These are phyloP conservation scores for Syzygium malaccense DNA, from an alignment of 441 rosid species.

Conservation along the genomic window DNA sequence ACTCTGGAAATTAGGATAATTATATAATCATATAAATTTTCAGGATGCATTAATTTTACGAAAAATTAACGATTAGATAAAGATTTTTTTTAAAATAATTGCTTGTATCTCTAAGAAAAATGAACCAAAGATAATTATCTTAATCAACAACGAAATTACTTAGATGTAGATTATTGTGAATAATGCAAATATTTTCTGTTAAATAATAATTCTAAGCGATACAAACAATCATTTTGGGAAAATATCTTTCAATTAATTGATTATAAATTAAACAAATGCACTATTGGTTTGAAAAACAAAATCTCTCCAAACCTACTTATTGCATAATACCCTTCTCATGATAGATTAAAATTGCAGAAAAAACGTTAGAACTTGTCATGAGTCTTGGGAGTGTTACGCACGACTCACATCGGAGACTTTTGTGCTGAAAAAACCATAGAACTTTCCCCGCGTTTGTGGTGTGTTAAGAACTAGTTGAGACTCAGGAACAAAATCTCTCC, in stretches of 20 bases:
- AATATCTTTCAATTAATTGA: background rate
- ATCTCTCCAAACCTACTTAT: background rate
- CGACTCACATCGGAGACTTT: background rate
- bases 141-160: background rate
- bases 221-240: background rate
- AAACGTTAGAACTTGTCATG: background rate
- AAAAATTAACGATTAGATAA: accelerated
- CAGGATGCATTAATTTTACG: accelerated
- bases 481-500: no score
- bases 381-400: no score
- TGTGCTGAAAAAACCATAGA: background rate
- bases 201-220: background rate
- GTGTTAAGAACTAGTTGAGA: background rate
- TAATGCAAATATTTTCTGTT: background rate
- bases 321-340: background rate
- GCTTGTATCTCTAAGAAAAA: background rate
- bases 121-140: background rate
- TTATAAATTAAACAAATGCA: background rate
- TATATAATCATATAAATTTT: background rate
- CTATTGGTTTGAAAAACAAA: background rate
- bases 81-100: background rate
- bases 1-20: background rate
- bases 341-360: no score
- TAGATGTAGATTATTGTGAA: background rate
- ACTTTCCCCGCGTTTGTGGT: background rate